Percentiles rank a stretch among this genome's conserved stretches.
Conservation (phyloP, 257 asterid genomes). For the Buddleja alternifolia region DNA sequence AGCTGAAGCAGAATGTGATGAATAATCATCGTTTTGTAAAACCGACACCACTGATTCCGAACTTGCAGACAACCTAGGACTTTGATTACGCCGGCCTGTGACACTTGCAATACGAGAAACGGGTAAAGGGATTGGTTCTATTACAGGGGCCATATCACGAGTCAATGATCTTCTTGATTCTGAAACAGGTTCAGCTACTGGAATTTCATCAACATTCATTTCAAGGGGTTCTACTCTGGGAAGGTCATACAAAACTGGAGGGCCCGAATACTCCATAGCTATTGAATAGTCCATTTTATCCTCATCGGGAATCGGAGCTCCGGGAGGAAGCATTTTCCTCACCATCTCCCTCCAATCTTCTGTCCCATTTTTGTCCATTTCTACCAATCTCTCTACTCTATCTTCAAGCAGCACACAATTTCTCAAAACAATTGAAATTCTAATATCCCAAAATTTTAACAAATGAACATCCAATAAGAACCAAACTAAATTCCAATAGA, state of each 20-base stretch:
- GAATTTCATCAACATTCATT: constrained; percentile 57
- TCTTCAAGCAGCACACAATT: constrained; percentile 14
- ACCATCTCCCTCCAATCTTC: constrained; percentile 84
- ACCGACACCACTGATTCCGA: constrained; percentile 85
- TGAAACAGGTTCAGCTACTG: constrained; percentile 68
- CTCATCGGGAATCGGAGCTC: constrained; percentile 81
- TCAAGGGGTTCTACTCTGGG: constrained; percentile 76
- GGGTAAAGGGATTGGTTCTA: constrained; percentile 74
- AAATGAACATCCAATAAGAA: constrained; percentile 29
- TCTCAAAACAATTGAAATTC: constrained; percentile 16
- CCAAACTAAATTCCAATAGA: constrained; percentile 14
- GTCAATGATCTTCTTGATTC: constrained; percentile 58
- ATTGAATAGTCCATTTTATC: constrained; percentile 82
- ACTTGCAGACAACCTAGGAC: constrained; percentile 71
- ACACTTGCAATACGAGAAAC: constrained; percentile 60
- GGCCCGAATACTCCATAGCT: constrained; percentile 84
- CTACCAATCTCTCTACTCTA: constrained; percentile 26
- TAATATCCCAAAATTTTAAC: constrained; percentile 31
- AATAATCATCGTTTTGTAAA: constrained; percentile 65
- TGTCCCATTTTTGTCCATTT: constrained; percentile 56
- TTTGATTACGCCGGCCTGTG: constrained; percentile 52
- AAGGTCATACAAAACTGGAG: constrained; percentile 63
- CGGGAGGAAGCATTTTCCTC: constrained; percentile 91
- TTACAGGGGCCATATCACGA: constrained; percentile 50
- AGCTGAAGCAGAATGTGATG: constrained; percentile 71